A percentile compares a stretch with the other conserved stretches of the same genome.
Evolutionary conservation across 2,329 filamentous ascomycete genomes (phyloP).

Genomic region (Penicillium sp.): DNA sequence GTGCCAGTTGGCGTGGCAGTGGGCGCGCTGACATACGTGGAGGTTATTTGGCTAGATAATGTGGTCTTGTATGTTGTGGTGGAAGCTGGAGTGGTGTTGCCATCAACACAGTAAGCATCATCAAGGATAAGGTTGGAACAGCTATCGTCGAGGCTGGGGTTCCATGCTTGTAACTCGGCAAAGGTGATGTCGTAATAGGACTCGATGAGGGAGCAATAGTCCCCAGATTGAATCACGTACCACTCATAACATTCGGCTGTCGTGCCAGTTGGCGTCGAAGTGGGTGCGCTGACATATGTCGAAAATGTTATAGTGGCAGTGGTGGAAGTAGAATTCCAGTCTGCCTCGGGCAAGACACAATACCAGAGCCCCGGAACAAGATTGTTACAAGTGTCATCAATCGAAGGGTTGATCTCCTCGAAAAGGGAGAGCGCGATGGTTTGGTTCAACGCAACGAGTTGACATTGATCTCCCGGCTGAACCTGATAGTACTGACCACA

Average conservation of each 20-base stretch:
- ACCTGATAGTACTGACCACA: slow-evolving; percentile 14
- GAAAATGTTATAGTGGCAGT: not conserved
- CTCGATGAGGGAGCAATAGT: not conserved
- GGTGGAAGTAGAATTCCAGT: slow-evolving; percentile 12
- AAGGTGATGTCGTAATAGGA: slow-evolving; percentile 2
- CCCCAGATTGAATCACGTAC: not conserved
- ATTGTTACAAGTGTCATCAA: slow-evolving; percentile 22
- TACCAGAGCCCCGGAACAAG: slow-evolving; percentile 20
- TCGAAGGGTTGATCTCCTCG: slow-evolving; percentile 23
- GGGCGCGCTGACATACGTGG: slow-evolving; percentile 7
- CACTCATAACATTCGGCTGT: slow-evolving; percentile 13
- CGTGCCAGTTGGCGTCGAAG: slow-evolving; percentile 12
- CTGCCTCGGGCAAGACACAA: slow-evolving; percentile 17
- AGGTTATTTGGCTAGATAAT: not conserved
- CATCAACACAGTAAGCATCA: not conserved
- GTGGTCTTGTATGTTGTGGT: not conserved
- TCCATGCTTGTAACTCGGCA: not conserved
- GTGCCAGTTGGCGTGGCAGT: slow-evolving; percentile 13
- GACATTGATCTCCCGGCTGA: slow-evolving; percentile 13
- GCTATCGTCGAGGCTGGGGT: not conserved
- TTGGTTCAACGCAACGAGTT: slow-evolving; percentile 15
- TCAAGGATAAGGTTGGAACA: not conserved
- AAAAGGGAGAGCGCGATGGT: slow-evolving; percentile 15
- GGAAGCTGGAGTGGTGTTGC: not conserved
- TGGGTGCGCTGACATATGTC: slow-evolving; percentile 6